A percentile compares a stretch with the other conserved stretches of the same genome.
These are phyloP conservation scores for Escallonia rubra DNA, from an alignment of 129 eudicot genomes.

Conservation along the genomic window DNA sequence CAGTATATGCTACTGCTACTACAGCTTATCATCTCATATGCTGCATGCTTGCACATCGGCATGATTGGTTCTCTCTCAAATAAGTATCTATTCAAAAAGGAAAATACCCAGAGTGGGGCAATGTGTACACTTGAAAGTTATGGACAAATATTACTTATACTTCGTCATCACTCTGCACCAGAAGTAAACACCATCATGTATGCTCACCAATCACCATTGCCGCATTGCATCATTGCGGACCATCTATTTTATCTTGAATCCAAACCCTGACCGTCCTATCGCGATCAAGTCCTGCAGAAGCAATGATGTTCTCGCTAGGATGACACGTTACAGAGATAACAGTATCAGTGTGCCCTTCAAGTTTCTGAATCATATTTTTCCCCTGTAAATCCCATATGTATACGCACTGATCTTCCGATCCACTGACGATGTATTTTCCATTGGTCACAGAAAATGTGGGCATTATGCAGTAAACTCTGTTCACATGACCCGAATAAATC, in stretches of 20 bases:
- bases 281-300: constrained; percentile 65
- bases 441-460: constrained; percentile 78
- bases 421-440: constrained; percentile 82
- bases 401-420: constrained; percentile 85
- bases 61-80: too few relatives aligned
- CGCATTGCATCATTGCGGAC: neutral
- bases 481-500: constrained; percentile 65
- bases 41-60: too few relatives aligned
- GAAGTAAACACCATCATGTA: too few relatives aligned
- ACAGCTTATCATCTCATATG: too few relatives aligned
- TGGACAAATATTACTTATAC: too few relatives aligned
- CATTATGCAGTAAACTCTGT: constrained; percentile 69
- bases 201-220: neutral
- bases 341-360: constrained; percentile 91
- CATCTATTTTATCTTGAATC: constrained; percentile 48
- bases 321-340: constrained; percentile 83
- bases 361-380: constrained; percentile 68
- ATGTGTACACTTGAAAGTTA: too few relatives aligned
- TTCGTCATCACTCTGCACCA: too few relatives aligned
- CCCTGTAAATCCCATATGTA: constrained; percentile 87
- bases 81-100: too few relatives aligned
- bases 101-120: too few relatives aligned
- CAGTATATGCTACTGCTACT: too few relatives aligned
- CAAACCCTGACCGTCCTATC: constrained; percentile 78
- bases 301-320: constrained; percentile 75